Base-by-base conservation (phyloP, 106 monocot genomes). In the Dendrobium nobile region DNA sequence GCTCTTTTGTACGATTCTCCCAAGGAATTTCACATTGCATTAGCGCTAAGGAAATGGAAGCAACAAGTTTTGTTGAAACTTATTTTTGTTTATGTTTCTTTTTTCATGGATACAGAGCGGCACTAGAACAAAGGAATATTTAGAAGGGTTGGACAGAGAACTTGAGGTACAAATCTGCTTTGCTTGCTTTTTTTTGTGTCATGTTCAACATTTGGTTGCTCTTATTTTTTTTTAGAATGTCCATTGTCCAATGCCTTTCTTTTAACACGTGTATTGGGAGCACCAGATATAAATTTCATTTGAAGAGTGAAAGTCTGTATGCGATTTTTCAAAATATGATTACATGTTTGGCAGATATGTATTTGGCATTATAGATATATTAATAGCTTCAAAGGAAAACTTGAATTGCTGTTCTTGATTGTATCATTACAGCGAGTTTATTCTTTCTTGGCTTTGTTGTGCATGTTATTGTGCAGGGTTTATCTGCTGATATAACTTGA, bases 71-170 rank as follows among this genome's bases (percentile, higher is more conserved):
- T 76, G 70, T 27, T 47, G 47, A 48, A 51, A 48, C 48, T 24
- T 76, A 41, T 59, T 73, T 51, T 77, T 72, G 24, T n/a, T 33
- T 70, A 0, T 7, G 45, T 8, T 79, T 8, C 10, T 67, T 75
- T 61, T 80, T 82, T 6, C 41, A 75, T 67, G 75, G 80, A 54
- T 18, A 31, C 43, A 98, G 98, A 94, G 89, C 78, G 92, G 94
- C 43, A 98, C 98, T 24, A 85, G 87, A 67, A 92, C 94, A 67
- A 79, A 89, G 47, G 94, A 92, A 13, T 98, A 98, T 82, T 51
- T 98, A 85, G 87, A 85, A 37, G 75, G 82, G 75, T 83, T 98
- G 82, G 94, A 95, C 41, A 87, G 82, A 78, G 98, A 92, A 55
- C 95, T 98, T 80, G 82, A 89, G 91, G 98, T 98, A 92, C n/a